Evolutionary conservation across 2,329 filamentous ascomycete genomes (phyloP).

Genomic region (Zasmidium citrigriseum): DNA sequence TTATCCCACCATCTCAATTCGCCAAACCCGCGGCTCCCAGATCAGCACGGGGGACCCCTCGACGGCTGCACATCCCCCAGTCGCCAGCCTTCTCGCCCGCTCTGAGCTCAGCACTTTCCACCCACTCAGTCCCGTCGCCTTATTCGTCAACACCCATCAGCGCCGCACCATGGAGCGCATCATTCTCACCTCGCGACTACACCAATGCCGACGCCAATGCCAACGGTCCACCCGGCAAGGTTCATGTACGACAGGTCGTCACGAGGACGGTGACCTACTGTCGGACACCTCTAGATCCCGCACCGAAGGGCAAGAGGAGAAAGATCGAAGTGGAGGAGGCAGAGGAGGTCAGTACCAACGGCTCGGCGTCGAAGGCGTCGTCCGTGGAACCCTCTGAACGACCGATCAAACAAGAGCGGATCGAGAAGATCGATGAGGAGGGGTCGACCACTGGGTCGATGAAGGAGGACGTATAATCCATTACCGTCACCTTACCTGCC

Average conservation of each 20-base stretch:
- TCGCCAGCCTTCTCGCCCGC: constrained; percentile 66
- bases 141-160: constrained; percentile 56
- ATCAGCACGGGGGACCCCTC: constrained; percentile 58
- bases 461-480: background rate
- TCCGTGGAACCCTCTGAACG: constrained; percentile 16
- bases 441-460: background rate
- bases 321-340: constrained; percentile 56
- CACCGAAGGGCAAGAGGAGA: constrained; percentile 89
- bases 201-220: constrained; percentile 19
- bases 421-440: constrained; percentile 15
- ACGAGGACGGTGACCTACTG: constrained; percentile 95
- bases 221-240: constrained; percentile 44
- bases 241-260: constrained; percentile 82
- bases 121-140: constrained; percentile 61
- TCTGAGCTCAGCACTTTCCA: constrained; percentile 38
- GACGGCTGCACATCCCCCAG: constrained; percentile 73
- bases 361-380: constrained; percentile 1
- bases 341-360: background rate
- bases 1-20: constrained; percentile 44
- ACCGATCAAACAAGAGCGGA: constrained; percentile 27
- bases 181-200: constrained; percentile 72
- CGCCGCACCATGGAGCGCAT: constrained; percentile 37
- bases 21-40: constrained; percentile 58
- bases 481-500: too few relatives aligned
- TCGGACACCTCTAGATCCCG: constrained; percentile 70